These are phyloP conservation scores for Hymenoscyphus scutula DNA, from an alignment of 2,329 filamentous ascomycete genomes.

Conservation along the genomic window DNA sequence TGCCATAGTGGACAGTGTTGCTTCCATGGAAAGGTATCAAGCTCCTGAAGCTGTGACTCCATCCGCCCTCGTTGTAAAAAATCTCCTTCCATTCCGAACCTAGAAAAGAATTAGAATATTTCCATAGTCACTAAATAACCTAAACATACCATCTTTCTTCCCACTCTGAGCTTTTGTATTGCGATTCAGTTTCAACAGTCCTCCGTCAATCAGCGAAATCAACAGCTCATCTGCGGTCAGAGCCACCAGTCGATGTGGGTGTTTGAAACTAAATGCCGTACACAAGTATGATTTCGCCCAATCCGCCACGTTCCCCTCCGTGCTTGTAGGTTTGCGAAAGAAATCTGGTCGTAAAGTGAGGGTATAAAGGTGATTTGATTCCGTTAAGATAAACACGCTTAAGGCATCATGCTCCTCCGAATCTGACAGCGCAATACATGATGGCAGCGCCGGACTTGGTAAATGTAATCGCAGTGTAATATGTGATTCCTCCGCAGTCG, in stretches of 20 bases:
- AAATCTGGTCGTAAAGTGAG: conserved; percentile 80
- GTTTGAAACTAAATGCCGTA: conserved; percentile 72
- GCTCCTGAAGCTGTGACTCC: conserved; percentile 64
- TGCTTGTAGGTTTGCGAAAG: conserved; percentile 67
- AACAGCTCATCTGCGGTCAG: conserved; percentile 71
- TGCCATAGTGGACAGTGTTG: conserved; percentile 62
- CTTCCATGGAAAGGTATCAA: conserved; percentile 65
- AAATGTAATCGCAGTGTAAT: conserved; percentile 79
- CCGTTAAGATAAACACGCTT: conserved; percentile 76
- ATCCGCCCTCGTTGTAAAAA: conserved; percentile 71
- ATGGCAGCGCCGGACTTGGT: conserved; percentile 66
- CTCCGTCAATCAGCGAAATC: conserved; percentile 77
- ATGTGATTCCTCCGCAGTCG: conserved; percentile 65
- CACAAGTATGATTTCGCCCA: conserved; percentile 74
- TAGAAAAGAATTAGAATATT: conserved; percentile 13
- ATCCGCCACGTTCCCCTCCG: conserved; percentile 71
- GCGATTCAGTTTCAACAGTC: conserved; percentile 68
- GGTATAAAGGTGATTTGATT: conserved; percentile 76
- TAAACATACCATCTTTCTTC: conserved; percentile 8
- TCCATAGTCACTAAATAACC: background rate
- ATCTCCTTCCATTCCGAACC: conserved; percentile 62
- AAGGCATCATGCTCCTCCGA: conserved; percentile 73
- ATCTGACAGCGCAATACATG: conserved; percentile 82
- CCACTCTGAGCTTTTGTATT: conserved; percentile 51
- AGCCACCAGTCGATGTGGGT: conserved; percentile 77